These are phyloP conservation scores for Xylariales sp. DNA, from an alignment of 2,329 filamentous ascomycete genomes.

Conservation along the genomic window DNA sequence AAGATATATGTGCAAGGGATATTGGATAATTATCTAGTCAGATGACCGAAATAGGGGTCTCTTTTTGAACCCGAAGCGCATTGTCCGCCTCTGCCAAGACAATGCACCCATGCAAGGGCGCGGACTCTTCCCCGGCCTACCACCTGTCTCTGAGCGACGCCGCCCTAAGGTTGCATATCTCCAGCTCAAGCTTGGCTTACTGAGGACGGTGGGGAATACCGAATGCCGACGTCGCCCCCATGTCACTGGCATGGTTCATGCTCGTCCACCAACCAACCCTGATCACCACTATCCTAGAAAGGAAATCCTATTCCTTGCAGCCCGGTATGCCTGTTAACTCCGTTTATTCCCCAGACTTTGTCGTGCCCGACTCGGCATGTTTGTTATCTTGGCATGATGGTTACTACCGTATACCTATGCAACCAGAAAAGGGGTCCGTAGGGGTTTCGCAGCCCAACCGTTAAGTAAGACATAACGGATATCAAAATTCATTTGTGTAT, in stretches of 20 bases:
- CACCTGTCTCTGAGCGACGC: constrained; percentile 14
- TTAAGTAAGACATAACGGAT: not conserved
- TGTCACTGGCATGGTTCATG: not conserved
- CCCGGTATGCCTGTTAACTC: constrained; percentile 29
- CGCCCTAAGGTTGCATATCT: constrained; percentile 29
- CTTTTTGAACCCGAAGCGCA: not conserved
- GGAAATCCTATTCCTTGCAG: constrained; percentile 19
- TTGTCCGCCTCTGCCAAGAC: not conserved
- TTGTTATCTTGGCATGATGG: constrained; percentile 10
- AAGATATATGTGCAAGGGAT: constrained; percentile 10
- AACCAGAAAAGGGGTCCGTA: not conserved
- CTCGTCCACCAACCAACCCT: not conserved
- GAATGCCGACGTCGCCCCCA: constrained; percentile 21
- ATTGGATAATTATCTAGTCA: not conserved
- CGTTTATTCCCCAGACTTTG: constrained; percentile 26
- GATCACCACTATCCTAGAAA: constrained; percentile 5
- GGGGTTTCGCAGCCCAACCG: constrained; percentile 1
- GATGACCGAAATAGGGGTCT: constrained; percentile 17
- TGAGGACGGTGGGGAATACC: constrained; percentile 19
- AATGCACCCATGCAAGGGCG: constrained; percentile 1
- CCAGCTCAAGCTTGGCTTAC: constrained; percentile 1
- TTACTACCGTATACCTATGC: too few species aligned
- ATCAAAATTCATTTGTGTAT: not conserved
- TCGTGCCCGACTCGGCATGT: constrained; percentile 20
- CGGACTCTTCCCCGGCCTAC: constrained; percentile 26